These are phyloP conservation scores for Persicaria maculosa DNA, from an alignment of 148 eudicot genomes.

Conservation along the genomic window DNA sequence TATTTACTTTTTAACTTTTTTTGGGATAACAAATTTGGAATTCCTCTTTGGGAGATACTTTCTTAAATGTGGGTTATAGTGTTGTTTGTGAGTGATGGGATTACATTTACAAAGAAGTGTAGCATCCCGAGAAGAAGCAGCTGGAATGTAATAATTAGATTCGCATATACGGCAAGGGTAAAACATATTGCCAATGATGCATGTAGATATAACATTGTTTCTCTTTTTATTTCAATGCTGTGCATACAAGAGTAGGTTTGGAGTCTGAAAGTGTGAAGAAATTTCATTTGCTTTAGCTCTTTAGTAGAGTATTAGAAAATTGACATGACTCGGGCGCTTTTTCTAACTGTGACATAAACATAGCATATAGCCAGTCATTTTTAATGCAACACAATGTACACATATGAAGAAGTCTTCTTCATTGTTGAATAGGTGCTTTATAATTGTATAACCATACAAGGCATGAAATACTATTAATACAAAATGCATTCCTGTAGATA, in stretches of 20 bases:
- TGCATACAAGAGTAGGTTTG: background rate
- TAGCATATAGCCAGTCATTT: background rate
- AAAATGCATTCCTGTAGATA: conserved; percentile 41
- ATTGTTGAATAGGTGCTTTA: background rate
- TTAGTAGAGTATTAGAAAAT: background rate
- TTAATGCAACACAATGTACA: background rate
- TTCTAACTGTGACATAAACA: background rate
- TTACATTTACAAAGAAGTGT: background rate
- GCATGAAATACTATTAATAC: background rate
- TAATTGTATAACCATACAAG: background rate
- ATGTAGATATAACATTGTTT: background rate
- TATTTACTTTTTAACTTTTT: no score
- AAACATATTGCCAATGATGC: background rate
- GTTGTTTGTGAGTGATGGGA: background rate
- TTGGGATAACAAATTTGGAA: no score
- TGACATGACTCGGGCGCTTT: background rate
- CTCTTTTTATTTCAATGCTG: background rate
- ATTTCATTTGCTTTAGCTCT: background rate
- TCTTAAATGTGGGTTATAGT: background rate
- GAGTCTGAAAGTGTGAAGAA: background rate
- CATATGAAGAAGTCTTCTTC: background rate
- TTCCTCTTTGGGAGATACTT: no score
- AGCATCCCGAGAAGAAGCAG: no score
- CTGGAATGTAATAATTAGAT: background rate
- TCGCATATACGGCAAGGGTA: background rate